Evolutionary conservation across 495 filamentous ascomycete genomes (phyloP), one percentile per base, ranked within the genome.

Genomic region (Penicillium psychrofluorescens): DNA sequence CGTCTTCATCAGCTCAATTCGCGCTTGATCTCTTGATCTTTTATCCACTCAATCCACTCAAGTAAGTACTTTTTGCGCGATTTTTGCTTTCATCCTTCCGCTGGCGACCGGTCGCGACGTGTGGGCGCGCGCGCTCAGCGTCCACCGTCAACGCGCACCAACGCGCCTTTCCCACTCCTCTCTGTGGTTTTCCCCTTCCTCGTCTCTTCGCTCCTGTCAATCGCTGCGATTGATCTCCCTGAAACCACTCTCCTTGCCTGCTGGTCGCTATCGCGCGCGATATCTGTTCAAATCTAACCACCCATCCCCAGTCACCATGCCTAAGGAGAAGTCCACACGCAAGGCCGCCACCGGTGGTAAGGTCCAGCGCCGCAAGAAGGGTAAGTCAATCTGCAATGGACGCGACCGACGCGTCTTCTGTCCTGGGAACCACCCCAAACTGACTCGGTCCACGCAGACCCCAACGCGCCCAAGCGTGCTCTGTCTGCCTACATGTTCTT

Each of bases 401-500:
- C 37, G 38, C 41, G 27, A 44, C 51, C 36, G 36, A 55, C 41
- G 16, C 31, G 37, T 9, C 7, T 11, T 49, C 32, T 7, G 32
- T 12, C n/a, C n/a, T 9, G 32, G 1, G 27, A 27, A 39, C 28
- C 30, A 16, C 22, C 22, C 22, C 16, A 1, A 32, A 33, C 49
- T 46, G 34, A 56, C 51, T 43, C 13, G 29, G 14, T 29, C 13
- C 37, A n/a, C 12, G 2, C 51, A 97, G 92, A 98, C 67, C 92
- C 92, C 70, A 96, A 97, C 66, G 90, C 90, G 38, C 92, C 92
- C 62, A 99, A 97, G 86, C 87, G 92, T 71, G 94, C 90, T 71
- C 86, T 99, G 38, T 99, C 92, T 14, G 92, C 94, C 40, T 99
- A 99, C 81, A 99, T 99, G 92, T 99, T 97, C 81, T 99, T 99